Conservation (phyloP, 1,284 basidiomycete species). For the Ceratobasidium sp. region DNA sequence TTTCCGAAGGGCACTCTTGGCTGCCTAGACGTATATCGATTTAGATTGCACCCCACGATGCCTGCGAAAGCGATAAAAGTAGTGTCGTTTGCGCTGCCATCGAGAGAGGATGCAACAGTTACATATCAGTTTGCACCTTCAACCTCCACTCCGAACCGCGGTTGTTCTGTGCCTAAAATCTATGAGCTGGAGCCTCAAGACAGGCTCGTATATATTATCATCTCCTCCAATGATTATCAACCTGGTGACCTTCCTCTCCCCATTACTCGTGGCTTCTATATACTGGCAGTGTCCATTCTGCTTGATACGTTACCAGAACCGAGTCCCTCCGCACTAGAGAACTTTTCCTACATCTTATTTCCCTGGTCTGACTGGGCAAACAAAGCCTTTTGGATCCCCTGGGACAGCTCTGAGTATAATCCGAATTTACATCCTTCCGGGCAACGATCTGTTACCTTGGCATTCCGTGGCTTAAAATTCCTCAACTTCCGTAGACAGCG, state of each 20-base stretch:
- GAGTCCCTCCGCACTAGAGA: too few species aligned
- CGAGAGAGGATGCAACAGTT: neutral
- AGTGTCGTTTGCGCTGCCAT: conserved; percentile 5
- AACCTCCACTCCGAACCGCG: neutral
- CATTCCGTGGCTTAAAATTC: neutral
- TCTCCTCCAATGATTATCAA: neutral
- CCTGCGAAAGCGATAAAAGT: neutral
- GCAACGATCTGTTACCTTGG: neutral
- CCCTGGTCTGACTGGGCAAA: conserved; percentile 3
- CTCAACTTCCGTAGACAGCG: conserved; percentile 1
- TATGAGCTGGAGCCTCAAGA: conserved; percentile 4
- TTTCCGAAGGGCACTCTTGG: neutral
- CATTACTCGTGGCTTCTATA: neutral
- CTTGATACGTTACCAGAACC: neutral
- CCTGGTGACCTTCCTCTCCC: too few species aligned
- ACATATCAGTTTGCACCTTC: neutral
- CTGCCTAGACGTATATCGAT: conserved; percentile 8
- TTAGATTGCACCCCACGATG: neutral
- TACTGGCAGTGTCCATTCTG: conserved; percentile 1
- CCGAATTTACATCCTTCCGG: neutral
- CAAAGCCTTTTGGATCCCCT: neutral
- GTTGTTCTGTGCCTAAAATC: neutral
- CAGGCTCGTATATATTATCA: neutral
- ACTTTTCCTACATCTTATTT: neutral
- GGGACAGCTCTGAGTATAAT: neutral